Percentiles rank a stretch among this genome's conserved stretches.
These are phyloP conservation scores for Colletotrichum viniferum DNA, from an alignment of 2,329 filamentous ascomycete genomes.

Conservation along the genomic window DNA sequence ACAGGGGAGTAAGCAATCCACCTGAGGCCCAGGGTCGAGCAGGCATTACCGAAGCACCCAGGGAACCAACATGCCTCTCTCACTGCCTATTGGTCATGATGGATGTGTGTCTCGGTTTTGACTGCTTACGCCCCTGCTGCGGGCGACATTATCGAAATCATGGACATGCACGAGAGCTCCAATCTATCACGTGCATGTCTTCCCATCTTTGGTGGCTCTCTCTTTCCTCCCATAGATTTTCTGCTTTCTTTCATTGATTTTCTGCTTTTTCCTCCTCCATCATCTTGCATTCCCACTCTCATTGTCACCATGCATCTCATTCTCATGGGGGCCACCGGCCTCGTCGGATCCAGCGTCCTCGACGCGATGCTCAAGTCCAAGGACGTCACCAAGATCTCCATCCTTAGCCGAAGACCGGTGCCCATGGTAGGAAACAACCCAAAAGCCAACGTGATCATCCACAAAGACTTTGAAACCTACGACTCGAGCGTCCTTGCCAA, in stretches of 20 bases:
- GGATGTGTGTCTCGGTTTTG: not conserved
- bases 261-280: not conserved
- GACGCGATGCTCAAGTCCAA: conserved; percentile 64
- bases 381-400: conserved; percentile 67
- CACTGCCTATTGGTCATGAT: not conserved
- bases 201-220: accelerated
- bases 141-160: not conserved
- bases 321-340: conserved; percentile 69
- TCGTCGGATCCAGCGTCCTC: conserved; percentile 65
- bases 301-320: conserved; percentile 61
- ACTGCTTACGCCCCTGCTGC: not conserved
- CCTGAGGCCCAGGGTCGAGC: not conserved
- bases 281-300: not conserved
- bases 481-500: conserved; percentile 58
- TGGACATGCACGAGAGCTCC: not conserved
- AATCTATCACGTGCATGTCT: not conserved
- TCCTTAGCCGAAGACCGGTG: conserved; percentile 70
- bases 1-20: not conserved
- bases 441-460: conserved; percentile 69
- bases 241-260: not conserved
- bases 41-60: not conserved
- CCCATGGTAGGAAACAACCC: conserved; percentile 65
- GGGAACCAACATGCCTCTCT: not conserved
- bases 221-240: not conserved
- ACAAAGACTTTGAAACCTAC: conserved; percentile 70